Percentiles rank a stretch among this genome's conserved stretches.
Evolutionary conservation across 805 yeast genomes (phyloP).

Genomic region (Limtongozyma cylindracea): DNA sequence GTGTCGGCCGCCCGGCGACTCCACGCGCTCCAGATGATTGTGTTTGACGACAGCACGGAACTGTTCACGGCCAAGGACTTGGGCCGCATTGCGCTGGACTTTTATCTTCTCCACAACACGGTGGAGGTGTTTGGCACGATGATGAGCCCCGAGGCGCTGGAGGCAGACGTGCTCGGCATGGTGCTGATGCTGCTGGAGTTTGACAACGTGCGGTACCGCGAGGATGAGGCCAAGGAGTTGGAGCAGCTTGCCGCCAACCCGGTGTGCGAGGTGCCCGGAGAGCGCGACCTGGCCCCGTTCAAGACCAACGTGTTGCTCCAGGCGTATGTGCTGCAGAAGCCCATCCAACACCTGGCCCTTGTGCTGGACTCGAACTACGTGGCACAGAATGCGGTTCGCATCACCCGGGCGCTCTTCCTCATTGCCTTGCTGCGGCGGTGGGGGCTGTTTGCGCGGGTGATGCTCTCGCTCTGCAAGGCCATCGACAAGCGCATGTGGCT

Average conservation of each 20-base stretch:
- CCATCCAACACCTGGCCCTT: conserved; percentile 55
- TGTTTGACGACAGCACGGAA: conserved; percentile 66
- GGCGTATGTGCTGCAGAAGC: conserved; percentile 59
- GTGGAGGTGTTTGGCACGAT: conserved; percentile 75
- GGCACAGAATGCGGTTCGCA: conserved; percentile 88
- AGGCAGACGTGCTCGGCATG: conserved; percentile 76
- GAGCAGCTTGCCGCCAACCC: conserved; percentile 28
- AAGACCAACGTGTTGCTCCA: conserved; percentile 77
- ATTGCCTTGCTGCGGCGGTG: conserved; percentile 77
- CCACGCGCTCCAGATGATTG: conserved; percentile 81
- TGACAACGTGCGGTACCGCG: conserved; percentile 69
- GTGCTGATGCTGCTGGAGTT: conserved; percentile 86
- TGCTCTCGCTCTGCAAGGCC: conserved; percentile 66
- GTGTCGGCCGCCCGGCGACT: conserved; percentile 57
- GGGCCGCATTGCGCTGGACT: conserved; percentile 89
- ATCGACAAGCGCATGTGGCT: conserved; percentile 76
- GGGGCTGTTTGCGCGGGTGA: conserved; percentile 57
- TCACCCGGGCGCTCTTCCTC: conserved; percentile 71
- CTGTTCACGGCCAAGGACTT: conserved; percentile 67
- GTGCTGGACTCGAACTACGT: conserved; percentile 77
- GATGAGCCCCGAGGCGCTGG: conserved; percentile 68
- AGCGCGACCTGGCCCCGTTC: conserved; percentile 49
- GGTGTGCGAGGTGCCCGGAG: conserved; percentile 69
- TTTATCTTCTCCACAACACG: conserved; percentile 62
- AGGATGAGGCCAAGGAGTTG: conserved; percentile 66